A percentile compares a stretch with the other conserved stretches of the same genome.
Conservation (phyloP, 2,329 filamentous ascomycete genomes). For the Helicocarpus griseus region DNA sequence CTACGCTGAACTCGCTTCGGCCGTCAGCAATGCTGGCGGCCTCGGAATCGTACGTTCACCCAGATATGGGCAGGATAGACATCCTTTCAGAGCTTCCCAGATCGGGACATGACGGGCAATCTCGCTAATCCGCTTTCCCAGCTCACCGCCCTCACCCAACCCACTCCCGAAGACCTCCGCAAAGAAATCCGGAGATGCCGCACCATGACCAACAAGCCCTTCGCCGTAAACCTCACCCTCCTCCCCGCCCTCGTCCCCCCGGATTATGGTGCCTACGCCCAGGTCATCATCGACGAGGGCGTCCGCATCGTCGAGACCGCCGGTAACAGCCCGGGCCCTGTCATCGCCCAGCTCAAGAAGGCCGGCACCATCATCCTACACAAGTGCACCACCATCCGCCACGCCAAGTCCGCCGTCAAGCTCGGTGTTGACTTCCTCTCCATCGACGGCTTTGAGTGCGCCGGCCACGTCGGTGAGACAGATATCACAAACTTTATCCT, state of each 20-base stretch:
- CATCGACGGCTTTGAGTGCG: slow-evolving; percentile 97
- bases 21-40: slow-evolving; percentile 46
- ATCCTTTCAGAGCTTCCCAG: too few relatives aligned
- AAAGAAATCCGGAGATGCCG: slow-evolving; percentile 85
- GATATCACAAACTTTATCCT: slow-evolving; percentile 52
- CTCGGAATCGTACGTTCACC: slow-evolving; percentile 39
- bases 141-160: slow-evolving; percentile 66
- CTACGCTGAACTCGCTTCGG: slow-evolving; percentile 43
- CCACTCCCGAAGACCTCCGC: slow-evolving; percentile 80
- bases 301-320: slow-evolving; percentile 87
- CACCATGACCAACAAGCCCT: slow-evolving; percentile 54
- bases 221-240: slow-evolving; percentile 91
- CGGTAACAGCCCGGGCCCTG: slow-evolving; percentile 78
- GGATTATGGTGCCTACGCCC: slow-evolving; percentile 84
- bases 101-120: background rate
- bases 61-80: background rate
- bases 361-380: slow-evolving; percentile 73
- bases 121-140: slow-evolving; percentile 12
- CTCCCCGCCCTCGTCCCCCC: slow-evolving; percentile 82
- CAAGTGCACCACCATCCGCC: slow-evolving; percentile 95
- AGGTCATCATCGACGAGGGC: slow-evolving; percentile 87
- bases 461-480: slow-evolving; percentile 52
- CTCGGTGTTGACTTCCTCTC: slow-evolving; percentile 93
- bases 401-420: slow-evolving; percentile 84
- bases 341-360: slow-evolving; percentile 80